Evolutionary conservation across 2,329 filamentous ascomycete genomes (phyloP).

Genomic region (Fusarium marasasianum): DNA sequence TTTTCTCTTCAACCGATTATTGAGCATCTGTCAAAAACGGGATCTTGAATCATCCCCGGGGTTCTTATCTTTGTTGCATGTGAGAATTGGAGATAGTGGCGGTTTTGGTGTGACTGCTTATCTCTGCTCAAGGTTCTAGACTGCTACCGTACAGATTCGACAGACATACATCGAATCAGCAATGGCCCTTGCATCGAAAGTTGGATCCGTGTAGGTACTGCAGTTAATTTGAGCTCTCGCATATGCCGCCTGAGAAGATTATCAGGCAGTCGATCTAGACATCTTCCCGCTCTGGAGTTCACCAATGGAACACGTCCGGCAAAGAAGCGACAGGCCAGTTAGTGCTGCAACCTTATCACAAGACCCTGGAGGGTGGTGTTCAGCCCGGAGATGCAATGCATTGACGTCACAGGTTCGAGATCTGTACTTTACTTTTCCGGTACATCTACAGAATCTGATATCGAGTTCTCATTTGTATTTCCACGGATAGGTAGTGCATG

Average conservation of each 20-base stretch:
- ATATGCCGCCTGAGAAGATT: neutral
- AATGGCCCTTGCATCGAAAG: rapidly evolving
- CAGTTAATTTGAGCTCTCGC: neutral
- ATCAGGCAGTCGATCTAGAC: rapidly evolving
- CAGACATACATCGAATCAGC: too few species aligned
- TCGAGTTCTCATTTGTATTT: too few species aligned
- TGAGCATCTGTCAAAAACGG: too few species aligned
- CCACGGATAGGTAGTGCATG: rapidly evolving
- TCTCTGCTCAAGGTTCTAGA: neutral
- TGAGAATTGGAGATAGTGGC: neutral
- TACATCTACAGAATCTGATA: neutral
- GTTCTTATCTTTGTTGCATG: neutral
- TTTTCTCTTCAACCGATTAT: rapidly evolving
- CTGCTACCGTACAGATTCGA: neutral
- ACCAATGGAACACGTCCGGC: neutral
- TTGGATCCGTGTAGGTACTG: rapidly evolving
- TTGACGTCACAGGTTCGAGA: neutral
- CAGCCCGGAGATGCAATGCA: neutral
- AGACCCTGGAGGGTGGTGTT: neutral
- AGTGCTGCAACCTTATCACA: neutral
- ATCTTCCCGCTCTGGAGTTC: neutral
- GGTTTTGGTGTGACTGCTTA: neutral
- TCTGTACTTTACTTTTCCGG: neutral
- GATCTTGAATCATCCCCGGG: rapidly evolving
- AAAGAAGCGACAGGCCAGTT: neutral